These are phyloP conservation scores for Neurospora discreta DNA, from an alignment of 495 filamentous ascomycete species.

Conservation along the genomic window DNA sequence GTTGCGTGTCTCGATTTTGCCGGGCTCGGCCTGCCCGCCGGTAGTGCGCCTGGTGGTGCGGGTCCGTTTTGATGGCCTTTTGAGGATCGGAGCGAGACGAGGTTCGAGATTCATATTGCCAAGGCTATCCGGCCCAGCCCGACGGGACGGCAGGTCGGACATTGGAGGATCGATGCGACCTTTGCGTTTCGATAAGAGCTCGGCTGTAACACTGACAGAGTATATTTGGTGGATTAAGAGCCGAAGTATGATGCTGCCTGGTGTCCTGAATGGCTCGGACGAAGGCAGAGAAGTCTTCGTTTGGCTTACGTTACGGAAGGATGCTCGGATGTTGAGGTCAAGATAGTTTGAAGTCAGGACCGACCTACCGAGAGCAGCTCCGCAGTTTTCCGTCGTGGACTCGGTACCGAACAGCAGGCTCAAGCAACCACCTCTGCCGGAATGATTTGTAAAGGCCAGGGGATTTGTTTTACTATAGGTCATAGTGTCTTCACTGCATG, in stretches of 20 bases:
- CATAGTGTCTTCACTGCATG: background rate
- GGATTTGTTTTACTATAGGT: background rate
- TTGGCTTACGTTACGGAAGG: background rate
- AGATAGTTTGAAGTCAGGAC: background rate
- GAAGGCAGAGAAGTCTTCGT: background rate
- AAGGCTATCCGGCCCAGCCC: background rate
- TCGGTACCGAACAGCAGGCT: background rate
- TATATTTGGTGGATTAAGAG: background rate
- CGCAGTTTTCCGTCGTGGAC: background rate
- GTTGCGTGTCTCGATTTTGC: background rate
- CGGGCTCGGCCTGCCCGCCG: background rate
- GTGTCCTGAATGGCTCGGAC: background rate
- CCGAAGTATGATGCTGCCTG: background rate
- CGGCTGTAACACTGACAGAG: background rate
- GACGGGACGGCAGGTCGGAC: background rate
- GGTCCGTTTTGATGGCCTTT: background rate
- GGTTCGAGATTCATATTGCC: background rate
- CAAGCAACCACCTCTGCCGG: background rate
- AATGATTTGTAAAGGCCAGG: too few species aligned
- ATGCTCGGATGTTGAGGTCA: background rate
- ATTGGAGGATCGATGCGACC: background rate
- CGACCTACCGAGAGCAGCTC: background rate
- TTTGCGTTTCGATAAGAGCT: background rate
- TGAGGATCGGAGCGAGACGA: background rate
- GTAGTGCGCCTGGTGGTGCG: background rate